Evolutionary conservation across 2,329 filamentous ascomycete genomes (phyloP).

Genomic region (Colletotrichum tropicicola): DNA sequence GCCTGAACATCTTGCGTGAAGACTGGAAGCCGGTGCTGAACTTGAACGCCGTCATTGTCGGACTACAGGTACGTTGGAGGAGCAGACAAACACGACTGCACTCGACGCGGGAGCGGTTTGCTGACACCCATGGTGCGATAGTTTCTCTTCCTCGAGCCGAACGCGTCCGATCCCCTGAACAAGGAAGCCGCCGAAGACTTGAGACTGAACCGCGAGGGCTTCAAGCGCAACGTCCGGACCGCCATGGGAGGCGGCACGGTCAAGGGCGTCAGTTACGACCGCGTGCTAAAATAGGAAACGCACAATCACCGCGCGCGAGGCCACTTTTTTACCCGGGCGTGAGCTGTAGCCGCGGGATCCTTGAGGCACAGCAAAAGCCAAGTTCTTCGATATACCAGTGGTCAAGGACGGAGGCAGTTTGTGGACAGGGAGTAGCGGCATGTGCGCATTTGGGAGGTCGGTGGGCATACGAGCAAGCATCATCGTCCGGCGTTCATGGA

Average conservation of each 20-base stretch:
- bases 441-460: slow-evolving; percentile 11
- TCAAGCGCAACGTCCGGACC: slow-evolving; percentile 88
- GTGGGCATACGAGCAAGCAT: slow-evolving; percentile 26
- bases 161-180: slow-evolving; percentile 96
- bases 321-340: not conserved
- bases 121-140: slow-evolving; percentile 50
- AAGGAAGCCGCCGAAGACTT: slow-evolving; percentile 97
- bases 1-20: slow-evolving; percentile 94
- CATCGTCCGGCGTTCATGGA: slow-evolving; percentile 27
- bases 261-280: slow-evolving; percentile 78
- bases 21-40: slow-evolving; percentile 99
- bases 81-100: too few relatives aligned
- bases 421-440: not conserved
- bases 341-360: not conserved
- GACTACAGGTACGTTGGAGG: slow-evolving; percentile 73
- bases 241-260: slow-evolving; percentile 86
- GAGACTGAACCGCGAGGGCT: slow-evolving; percentile 83
- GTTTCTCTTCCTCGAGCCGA: slow-evolving; percentile 98
- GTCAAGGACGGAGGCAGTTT: not conserved
- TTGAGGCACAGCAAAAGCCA: not conserved
- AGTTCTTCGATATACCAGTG: not conserved
- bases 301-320: not conserved
- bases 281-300: slow-evolving; percentile 79
- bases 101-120: too few relatives aligned
- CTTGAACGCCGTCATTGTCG: slow-evolving; percentile 94